These are phyloP conservation scores for Pythium folliculosum DNA, from an alignment of 352 stramenopile genomes.

Conservation along the genomic window DNA sequence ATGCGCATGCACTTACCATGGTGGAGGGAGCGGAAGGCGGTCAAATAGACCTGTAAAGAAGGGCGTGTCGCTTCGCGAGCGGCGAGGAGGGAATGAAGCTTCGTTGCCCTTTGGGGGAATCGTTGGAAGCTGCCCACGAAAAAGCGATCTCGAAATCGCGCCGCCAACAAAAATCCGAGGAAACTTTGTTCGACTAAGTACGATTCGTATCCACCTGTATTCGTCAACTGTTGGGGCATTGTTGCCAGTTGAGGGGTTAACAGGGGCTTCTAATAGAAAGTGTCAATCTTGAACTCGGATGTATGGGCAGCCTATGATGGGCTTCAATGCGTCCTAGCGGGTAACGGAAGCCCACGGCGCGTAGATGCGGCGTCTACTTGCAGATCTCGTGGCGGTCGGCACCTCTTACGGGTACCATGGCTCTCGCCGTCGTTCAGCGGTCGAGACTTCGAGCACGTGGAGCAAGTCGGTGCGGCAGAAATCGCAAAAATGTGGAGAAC, in stretches of 20 bases:
- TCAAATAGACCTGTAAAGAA: slow-evolving; percentile 3
- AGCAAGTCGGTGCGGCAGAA: no score
- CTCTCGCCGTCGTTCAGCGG: no score
- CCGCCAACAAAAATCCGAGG: slow-evolving; percentile 29
- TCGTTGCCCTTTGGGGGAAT: neutral
- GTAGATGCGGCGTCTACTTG: no score
- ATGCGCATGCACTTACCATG: slow-evolving; percentile 16
- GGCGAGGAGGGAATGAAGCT: neutral
- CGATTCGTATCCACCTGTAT: slow-evolving; percentile 22
- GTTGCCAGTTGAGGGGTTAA: slow-evolving; percentile 8
- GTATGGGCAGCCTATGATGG: neutral
- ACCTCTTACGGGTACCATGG: no score
- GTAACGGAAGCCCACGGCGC: no score
- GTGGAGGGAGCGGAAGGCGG: neutral
- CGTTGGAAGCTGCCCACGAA: no score
- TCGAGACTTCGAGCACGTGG: no score
- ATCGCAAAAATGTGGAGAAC: no score
- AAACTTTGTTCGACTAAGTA: slow-evolving; percentile 32
- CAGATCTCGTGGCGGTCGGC: no score
- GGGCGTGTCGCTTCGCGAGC: slow-evolving; percentile 22
- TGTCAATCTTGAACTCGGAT: slow-evolving; percentile 17
- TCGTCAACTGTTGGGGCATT: neutral
- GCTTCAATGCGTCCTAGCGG: no score
- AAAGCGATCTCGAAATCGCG: slow-evolving; percentile 23
- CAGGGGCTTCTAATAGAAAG: slow-evolving; percentile 20